Conservation (phyloP, 192 early-diverging fungal species). For the Backusella psychrophila region DNA sequence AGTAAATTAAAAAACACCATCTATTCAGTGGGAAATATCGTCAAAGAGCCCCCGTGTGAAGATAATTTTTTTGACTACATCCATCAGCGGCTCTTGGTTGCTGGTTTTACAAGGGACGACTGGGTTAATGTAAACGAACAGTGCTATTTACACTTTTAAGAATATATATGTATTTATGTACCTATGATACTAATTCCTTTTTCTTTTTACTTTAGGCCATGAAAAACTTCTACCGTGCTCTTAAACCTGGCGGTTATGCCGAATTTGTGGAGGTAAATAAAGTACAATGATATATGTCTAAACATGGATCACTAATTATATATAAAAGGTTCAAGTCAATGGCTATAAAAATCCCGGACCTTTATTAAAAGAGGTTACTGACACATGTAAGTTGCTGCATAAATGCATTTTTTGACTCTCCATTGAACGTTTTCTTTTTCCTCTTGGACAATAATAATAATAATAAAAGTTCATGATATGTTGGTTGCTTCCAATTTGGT, state of each 20-base stretch:
- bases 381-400: neutral
- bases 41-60: constrained; percentile 18
- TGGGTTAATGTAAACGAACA: constrained; percentile 5
- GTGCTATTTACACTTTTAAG: neutral
- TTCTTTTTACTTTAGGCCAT: constrained; percentile 5
- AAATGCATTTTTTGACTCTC: neutral
- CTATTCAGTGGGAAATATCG: constrained; percentile 18
- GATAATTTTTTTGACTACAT: constrained; percentile 33
- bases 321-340: neutral
- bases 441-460: neutral
- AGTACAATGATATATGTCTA: no score
- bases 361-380: neutral
- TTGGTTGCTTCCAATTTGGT: neutral
- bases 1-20: constrained; percentile 15
- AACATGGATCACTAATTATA: neutral
- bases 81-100: constrained; percentile 22
- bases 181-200: no score
- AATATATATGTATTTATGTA: neutral
- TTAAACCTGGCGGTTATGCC: constrained; percentile 32
- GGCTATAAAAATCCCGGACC: neutral
- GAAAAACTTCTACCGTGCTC: constrained; percentile 11
- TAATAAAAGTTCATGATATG: neutral
- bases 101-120: constrained; percentile 19
- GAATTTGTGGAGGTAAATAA: constrained; percentile 24
- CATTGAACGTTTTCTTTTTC: neutral